phyloP scores from a whole-genome alignment of 352 stramenopile species.

The Phytophthora pinifolia region DNA sequence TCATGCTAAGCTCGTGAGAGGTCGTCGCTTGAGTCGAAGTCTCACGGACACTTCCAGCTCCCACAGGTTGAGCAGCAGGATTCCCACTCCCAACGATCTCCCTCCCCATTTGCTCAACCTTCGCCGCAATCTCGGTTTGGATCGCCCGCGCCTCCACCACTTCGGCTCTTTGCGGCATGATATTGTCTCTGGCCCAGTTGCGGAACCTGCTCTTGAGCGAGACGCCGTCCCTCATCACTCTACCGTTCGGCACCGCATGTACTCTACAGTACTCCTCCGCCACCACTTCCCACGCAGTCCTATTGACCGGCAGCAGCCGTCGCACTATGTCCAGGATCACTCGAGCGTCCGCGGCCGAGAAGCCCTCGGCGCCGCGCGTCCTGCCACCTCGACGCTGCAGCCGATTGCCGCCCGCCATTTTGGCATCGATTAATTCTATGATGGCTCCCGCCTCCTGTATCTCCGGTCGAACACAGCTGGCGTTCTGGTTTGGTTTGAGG shows the following conservation, averaged over 20 bases:
- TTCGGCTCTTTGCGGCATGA: constrained; percentile 11
- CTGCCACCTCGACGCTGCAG: constrained; percentile 31
- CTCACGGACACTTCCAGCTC: constrained; percentile 3
- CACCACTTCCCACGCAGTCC: constrained; percentile 24
- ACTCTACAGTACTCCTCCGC: constrained; percentile 29
- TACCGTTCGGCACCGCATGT: constrained; percentile 24
- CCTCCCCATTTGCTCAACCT: constrained; percentile 10
- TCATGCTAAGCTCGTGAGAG: constrained; percentile 1
- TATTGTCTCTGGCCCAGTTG: constrained; percentile 26
- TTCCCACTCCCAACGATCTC: neutral
- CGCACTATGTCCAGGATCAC: constrained; percentile 23
- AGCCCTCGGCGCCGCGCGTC: constrained; percentile 29
- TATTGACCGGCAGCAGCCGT: constrained; percentile 18
- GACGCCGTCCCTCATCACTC: constrained; percentile 21
- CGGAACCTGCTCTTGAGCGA: constrained; percentile 40
- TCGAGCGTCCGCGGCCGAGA: constrained; percentile 19
- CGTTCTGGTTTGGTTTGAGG: constrained; percentile 3
- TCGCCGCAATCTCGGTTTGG: constrained; percentile 25
- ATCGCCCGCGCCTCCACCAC: constrained; percentile 19
- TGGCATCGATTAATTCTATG: constrained; percentile 23
- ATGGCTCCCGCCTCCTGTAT: constrained; percentile 19
- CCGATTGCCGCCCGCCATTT: constrained; percentile 16
- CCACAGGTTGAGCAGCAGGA: neutral
- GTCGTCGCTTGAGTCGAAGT: neutral
- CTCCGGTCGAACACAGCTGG: constrained; percentile 2